These are phyloP conservation scores for Aspergillus avenaceus DNA, from an alignment of 495 filamentous ascomycete species.

Conservation along the genomic window DNA sequence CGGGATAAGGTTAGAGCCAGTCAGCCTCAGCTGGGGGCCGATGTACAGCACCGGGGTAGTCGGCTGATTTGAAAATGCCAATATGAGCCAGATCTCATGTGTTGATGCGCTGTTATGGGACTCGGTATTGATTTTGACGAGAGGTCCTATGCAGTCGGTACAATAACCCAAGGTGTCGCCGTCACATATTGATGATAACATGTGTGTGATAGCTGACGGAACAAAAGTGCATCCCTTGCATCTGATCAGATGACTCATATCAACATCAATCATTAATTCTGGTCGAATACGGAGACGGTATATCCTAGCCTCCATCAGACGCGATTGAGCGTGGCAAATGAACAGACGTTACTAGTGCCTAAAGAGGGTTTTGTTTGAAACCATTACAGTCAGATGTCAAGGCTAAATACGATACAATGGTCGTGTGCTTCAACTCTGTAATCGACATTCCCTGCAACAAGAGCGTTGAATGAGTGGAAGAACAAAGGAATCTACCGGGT, in stretches of 20 bases:
- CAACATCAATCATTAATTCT: not conserved
- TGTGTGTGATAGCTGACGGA: not conserved
- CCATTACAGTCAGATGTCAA: not conserved
- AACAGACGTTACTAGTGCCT: conserved; percentile 8
- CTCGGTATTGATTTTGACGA: not conserved
- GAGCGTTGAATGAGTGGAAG: conserved; percentile 3
- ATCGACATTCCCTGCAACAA: conserved; percentile 11
- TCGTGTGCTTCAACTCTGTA: conserved; percentile 1
- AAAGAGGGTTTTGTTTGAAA: conserved; percentile 2
- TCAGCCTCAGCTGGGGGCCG: conserved; percentile 14
- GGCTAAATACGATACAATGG: conserved; percentile 3
- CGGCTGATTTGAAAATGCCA: conserved; percentile 5
- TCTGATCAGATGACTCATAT: not conserved
- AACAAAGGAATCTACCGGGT: not conserved
- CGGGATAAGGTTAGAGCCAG: conserved; percentile 9
- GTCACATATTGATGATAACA: not conserved
- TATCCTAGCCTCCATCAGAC: not conserved
- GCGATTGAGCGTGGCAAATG: conserved; percentile 2
- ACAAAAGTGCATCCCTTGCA: not conserved
- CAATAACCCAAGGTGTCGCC: not conserved
- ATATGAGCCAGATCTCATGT: not conserved
- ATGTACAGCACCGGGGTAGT: not conserved
- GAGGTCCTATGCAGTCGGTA: not conserved
- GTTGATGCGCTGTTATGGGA: not conserved
- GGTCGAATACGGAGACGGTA: not conserved